Conservation (phyloP, 2,329 filamentous ascomycete species). For the Pseudogymnoascus sp. region DNA sequence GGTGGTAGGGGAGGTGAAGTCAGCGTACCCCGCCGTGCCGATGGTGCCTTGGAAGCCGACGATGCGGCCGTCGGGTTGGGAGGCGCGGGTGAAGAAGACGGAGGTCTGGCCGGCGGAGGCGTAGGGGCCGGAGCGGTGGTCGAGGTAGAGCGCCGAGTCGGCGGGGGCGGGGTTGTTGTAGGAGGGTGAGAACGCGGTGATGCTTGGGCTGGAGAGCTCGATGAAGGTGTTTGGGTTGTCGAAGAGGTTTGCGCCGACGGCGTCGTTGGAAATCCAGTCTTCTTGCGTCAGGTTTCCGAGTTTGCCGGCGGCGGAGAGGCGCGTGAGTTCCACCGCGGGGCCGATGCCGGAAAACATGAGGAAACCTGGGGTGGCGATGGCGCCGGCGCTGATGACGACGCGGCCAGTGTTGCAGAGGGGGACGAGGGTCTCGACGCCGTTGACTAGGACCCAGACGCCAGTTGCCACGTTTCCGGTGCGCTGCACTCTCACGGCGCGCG, state of each 20-base stretch:
- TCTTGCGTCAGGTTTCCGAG: conserved; percentile 26
- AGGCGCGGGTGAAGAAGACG: conserved; percentile 44
- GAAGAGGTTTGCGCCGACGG: conserved; percentile 44
- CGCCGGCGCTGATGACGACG: conserved; percentile 43
- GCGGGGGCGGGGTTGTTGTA: conserved; percentile 37
- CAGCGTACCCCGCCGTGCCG: conserved; percentile 38
- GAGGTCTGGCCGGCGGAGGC: conserved; percentile 45
- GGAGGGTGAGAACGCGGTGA: conserved; percentile 41
- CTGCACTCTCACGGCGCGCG: conserved; percentile 38
- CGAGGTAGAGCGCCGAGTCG: conserved; percentile 41
- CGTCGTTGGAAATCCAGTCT: conserved; percentile 42
- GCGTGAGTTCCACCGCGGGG: conserved; percentile 22
- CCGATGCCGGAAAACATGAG: conserved; percentile 46
- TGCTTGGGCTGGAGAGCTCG: conserved; percentile 35
- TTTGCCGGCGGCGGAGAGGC: conserved; percentile 31
- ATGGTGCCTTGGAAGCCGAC: conserved; percentile 47
- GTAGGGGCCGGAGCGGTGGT: conserved; percentile 43
- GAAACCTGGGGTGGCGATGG: conserved; percentile 44
- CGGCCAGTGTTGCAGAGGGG: conserved; percentile 17
- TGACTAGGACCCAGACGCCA: conserved; percentile 33
- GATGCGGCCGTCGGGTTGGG: conserved; percentile 34
- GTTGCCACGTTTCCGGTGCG: conserved; percentile 34
- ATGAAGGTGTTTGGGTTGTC: conserved; percentile 51
- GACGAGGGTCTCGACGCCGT: conserved; percentile 22
- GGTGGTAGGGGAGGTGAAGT: conserved; percentile 36